Evolutionary conservation across 2,329 filamentous ascomycete genomes (phyloP).

Genomic region (Dothideomycetidae sp.): DNA sequence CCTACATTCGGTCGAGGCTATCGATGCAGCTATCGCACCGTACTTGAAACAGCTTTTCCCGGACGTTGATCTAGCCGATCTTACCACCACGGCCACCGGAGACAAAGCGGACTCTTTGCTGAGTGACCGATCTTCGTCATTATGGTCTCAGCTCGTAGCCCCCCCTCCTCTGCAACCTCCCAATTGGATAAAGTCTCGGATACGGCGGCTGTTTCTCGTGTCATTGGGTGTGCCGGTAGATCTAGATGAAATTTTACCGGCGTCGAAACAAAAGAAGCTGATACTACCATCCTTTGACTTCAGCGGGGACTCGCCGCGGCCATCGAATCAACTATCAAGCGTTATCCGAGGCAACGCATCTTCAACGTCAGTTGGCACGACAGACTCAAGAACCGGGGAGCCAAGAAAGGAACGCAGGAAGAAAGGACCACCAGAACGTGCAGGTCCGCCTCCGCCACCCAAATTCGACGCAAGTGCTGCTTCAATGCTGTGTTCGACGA

Average conservation of each 20-base stretch:
- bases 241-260: slow-evolving; percentile 89
- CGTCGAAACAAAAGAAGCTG: slow-evolving; percentile 95
- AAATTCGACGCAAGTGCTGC: slow-evolving; percentile 68
- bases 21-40: slow-evolving; percentile 45
- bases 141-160: slow-evolving; percentile 93
- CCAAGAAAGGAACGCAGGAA: slow-evolving; percentile 17
- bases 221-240: slow-evolving; percentile 93
- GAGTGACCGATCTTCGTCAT: slow-evolving; percentile 70
- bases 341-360: slow-evolving; percentile 24
- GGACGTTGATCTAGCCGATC: slow-evolving; percentile 35
- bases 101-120: slow-evolving; percentile 42
- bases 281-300: slow-evolving; percentile 64
- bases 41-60: slow-evolving; percentile 56
- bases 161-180: slow-evolving; percentile 89
- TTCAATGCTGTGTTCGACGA: slow-evolving; percentile 66
- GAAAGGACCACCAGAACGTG: slow-evolving; percentile 13
- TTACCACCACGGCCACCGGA: slow-evolving; percentile 16
- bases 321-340: slow-evolving; percentile 23
- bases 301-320: slow-evolving; percentile 12
- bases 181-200: slow-evolving; percentile 94
- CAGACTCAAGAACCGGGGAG: slow-evolving; percentile 15
- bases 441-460: slow-evolving; percentile 53
- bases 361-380: slow-evolving; percentile 19
- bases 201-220: slow-evolving; percentile 85
- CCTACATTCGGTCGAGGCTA: slow-evolving; percentile 37